Evolutionary conservation across 306 rosid species (phyloP), one percentile per base, ranked within the genome.

Genomic region (Sphenostylis stenocarpa): DNA sequence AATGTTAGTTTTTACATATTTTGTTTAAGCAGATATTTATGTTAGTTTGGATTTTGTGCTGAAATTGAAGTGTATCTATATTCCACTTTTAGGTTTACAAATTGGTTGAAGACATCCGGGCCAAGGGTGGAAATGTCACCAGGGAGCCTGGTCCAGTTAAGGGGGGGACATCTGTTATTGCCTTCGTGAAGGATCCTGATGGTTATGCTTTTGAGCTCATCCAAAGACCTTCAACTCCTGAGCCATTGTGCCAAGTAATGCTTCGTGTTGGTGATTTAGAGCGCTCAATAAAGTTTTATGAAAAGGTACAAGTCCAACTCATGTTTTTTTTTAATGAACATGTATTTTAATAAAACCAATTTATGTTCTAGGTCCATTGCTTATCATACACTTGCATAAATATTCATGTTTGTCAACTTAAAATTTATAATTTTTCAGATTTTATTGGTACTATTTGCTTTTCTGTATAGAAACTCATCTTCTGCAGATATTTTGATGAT

Each of bases 241-340:
- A 95, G 80, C 97, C 99, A 44, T 74, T 95, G 49, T 89, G 97
- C 77, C 99, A 95, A 90, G 90, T 95, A 9, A 95, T 95, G 99
- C 99, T 92, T 24, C 97, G 99, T 44, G 97, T 95, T 82, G 97
- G 97, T 21, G 97, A 95, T 77, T 82, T 92, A 26, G 99, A 95
- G 55, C 91, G 93, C 58, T 78, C 97, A 16, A 84, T 95, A 77
- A 92, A 88, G 91, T 95, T 95, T 77, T 95, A 95, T 65, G 99
- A 95, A 33, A 91, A 86, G 99, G 99, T 95, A 85, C n/a, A n/a
- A n/a, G n/a, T n/a, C n/a, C n/a, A n/a, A n/a, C n/a, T n/a, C n/a
- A n/a, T n/a, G n/a, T n/a, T n/a, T n/a, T n/a, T n/a, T n/a, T n/a
- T n/a, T n/a, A n/a, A n/a, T n/a, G n/a, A n/a, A n/a, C n/a, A n/a